Evolutionary conservation across 75 land plant species (phyloP), one percentile per base, ranked within the genome.

Genomic region (Cunninghamia lanceolata): DNA sequence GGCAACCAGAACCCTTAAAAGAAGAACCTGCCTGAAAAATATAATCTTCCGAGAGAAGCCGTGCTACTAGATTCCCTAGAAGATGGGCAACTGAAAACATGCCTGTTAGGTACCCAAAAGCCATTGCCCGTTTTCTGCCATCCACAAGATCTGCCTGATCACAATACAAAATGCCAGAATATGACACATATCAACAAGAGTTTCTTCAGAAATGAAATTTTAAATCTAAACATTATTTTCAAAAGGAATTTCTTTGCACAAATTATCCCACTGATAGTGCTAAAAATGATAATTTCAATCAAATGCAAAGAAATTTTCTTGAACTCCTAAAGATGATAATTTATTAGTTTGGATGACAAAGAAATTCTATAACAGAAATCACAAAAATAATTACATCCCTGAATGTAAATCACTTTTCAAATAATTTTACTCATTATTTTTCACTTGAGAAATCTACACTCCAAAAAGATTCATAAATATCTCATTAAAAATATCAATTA

Each of bases 61-160:
- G 93, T 70, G 94, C 96, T 32, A 94, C 54, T 19, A 91, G 34
- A 75, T 93, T 95, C 52, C 97, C 97, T 7, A 91, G 3, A 54
- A 95, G 89, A 89, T 93, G 94, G 28, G 96, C 94, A 71, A 89
- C 90, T 83, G 96, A 94, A 76, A 92, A 91, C 1, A 93, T 87
- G 14, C 94, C 94, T 74, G 94, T 94, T 32, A 94, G 87, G 85
- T 90, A 91, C 68, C 96, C 93, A 93, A 95, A 89, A 59, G 87
- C 92, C 63, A 90, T 90, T 84, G 94, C 90, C 73, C 97, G 88
- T 85, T 89, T 88, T 19, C 88, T 81, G 3, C 66, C 86, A 35
- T 88, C 89, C 2, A 95, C 78, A 46, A 91, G 74, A 89, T 95
- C 97, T 82, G 95, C 94, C 96, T 95, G 82, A 0, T 30, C 56